Percentiles rank a stretch among this genome's conserved stretches.
Evolutionary conservation across 208 protist species (phyloP).

Genomic region (Wallacemonas sp.): DNA sequence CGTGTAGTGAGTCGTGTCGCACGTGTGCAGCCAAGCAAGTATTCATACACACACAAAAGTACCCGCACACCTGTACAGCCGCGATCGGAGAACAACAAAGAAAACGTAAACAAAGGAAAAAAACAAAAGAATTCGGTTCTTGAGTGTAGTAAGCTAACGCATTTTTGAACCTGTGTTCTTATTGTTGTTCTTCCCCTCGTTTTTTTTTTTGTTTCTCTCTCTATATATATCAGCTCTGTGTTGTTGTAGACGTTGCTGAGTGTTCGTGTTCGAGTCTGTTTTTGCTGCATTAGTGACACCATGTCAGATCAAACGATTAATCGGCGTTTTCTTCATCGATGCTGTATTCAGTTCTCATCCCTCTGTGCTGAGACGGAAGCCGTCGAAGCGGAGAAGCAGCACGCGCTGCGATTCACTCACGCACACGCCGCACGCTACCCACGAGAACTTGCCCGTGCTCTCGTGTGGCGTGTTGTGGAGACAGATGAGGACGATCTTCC

Average conservation of each 20-base stretch:
- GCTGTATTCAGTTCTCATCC: constrained; percentile 82
- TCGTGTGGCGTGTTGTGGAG: constrained; percentile 84
- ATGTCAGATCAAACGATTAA: constrained; percentile 46
- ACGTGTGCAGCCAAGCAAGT: no score
- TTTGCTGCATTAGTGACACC: neutral
- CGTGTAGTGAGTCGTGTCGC: no score
- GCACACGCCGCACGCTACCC: constrained; percentile 60
- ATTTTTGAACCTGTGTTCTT: neutral
- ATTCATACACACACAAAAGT: neutral
- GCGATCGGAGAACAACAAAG: no score
- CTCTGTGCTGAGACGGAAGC: constrained; percentile 41
- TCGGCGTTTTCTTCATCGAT: constrained; percentile 74
- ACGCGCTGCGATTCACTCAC: constrained; percentile 66
- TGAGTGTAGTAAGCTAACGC: no score
- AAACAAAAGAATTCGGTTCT: neutral
- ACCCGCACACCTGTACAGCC: neutral
- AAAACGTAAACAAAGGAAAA: neutral
- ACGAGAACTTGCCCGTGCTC: constrained; percentile 66
- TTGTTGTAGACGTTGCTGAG: no score
- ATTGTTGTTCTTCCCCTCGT: neutral
- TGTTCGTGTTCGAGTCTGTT: no score
- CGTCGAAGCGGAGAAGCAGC: constrained; percentile 49
- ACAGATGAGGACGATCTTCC: constrained; percentile 51
- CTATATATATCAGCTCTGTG: no score
- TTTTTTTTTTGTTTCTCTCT: no score